Conservation (phyloP, 1,139 yeast genomes). For the Debaryomyces coudertii region DNA sequence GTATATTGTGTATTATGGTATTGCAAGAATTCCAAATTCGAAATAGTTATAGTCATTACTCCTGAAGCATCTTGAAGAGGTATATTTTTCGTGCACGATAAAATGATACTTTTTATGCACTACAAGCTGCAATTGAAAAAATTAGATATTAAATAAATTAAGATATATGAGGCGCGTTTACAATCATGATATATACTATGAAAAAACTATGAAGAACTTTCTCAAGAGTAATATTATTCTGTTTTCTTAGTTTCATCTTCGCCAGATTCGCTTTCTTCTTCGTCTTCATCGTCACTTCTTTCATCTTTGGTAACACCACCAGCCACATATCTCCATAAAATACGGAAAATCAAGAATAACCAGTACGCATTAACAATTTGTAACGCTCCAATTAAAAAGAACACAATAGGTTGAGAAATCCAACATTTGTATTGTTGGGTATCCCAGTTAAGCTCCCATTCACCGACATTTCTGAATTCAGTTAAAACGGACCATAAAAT, state of each 20-base stretch:
- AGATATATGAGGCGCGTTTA: not conserved
- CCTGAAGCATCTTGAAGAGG: not conserved
- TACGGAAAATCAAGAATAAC: conserved; percentile 80
- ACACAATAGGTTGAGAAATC: conserved; percentile 90
- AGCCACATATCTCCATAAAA: conserved; percentile 62
- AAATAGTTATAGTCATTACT: conserved; percentile 12
- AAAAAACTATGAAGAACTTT: not conserved
- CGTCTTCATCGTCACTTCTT: conserved; percentile 85
- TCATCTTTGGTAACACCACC: conserved; percentile 75
- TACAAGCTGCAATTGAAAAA: conserved; percentile 3
- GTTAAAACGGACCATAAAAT: conserved; percentile 88
- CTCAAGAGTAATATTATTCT: conserved; percentile 15
- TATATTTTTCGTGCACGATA: not conserved
- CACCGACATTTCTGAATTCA: conserved; percentile 84
- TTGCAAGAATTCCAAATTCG: conserved; percentile 12
- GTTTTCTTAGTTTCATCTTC: conserved; percentile 30
- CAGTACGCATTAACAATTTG: conserved; percentile 88
- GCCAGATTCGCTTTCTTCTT: conserved; percentile 38
- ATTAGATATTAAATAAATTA: conserved; percentile 4
- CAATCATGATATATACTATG: not conserved
- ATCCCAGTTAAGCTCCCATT: conserved; percentile 79
- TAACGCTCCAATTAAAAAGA: conserved; percentile 71
- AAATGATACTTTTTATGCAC: conserved; percentile 1
- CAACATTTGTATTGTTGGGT: conserved; percentile 95
- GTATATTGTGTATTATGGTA: conserved; percentile 13